Base-by-base conservation (phyloP, 257 asterid species). In the Primulina huaijiensis region DNA sequence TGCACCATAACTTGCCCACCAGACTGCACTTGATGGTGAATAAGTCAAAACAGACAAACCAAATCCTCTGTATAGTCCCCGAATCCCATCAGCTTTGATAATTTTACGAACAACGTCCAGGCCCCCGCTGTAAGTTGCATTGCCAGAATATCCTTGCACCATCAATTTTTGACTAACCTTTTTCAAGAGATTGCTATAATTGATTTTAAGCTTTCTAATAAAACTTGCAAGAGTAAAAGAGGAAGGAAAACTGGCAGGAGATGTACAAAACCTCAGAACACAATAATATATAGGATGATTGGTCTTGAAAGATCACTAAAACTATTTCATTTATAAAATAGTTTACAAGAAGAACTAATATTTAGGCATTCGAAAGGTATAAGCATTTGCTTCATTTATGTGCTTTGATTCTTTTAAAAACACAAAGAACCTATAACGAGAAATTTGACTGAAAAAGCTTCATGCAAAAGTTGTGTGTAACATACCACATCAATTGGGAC, bases 1-100 rank as follows among this genome's bases (percentile, higher is more conserved):
- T 65, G 99, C 87, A 50, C 99, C 99, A 78, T 94, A 94, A 81
- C 90, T 89, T 70, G 97, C 99, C 99, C 99, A 94, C 99, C 99
- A 94, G 68, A 91, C 97, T 76, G 97, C 99, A 88, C 97, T 94
- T 29, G 97, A 89, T 30, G 99, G 99, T 19, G 97, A 86, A 78
- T 89, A 89, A 34, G 99, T 94, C 82, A 89, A 69, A 72, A 89
- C 90, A 67, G 99, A 94, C 5, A 94, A 91, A 74, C 99, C 91
- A 77, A 89, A 94, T 69, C 99, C 99, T 83, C 99, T 81, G 70
- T 94, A 94, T 50, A 94, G 70, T 74, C 99, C 99, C 34, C 96
- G 92, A 75, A 91, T 62, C 56, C 99, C 99, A 66, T 94, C 97
- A 30, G 94, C 19, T 79, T 91, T 91, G 67, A 94, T 23, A 75